Conservation (phyloP, 805 yeast species). For the Candida stauntonica region DNA sequence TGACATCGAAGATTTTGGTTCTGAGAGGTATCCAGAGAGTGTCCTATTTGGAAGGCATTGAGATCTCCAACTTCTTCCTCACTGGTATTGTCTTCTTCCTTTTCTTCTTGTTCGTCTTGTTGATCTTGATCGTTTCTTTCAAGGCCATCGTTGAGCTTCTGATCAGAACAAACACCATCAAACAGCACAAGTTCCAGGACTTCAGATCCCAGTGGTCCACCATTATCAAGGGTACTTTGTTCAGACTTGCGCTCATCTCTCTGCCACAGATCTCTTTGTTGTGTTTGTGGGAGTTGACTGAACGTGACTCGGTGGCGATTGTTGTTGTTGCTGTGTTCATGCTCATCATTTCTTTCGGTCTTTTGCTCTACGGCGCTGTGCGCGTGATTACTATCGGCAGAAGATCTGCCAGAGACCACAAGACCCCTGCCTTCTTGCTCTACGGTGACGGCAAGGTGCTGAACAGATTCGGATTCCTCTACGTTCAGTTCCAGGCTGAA, state of each 20-base stretch:
- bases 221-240: constrained; percentile 85
- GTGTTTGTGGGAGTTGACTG: constrained; percentile 86
- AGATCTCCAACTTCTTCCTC: constrained; percentile 78
- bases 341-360: constrained; percentile 49
- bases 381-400: constrained; percentile 75
- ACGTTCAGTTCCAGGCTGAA: constrained; percentile 86
- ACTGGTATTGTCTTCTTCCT: constrained; percentile 84
- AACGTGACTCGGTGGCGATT: constrained; percentile 77
- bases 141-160: constrained; percentile 66
- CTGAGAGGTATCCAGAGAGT: constrained; percentile 92
- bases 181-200: constrained; percentile 60
- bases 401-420: constrained; percentile 63
- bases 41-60: constrained; percentile 77
- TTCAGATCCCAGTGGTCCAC: constrained; percentile 80
- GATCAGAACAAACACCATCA: constrained; percentile 53
- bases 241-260: constrained; percentile 76
- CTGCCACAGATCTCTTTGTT: constrained; percentile 82
- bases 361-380: constrained; percentile 67
- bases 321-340: constrained; percentile 75
- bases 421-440: constrained; percentile 88
- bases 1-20: constrained; percentile 68
- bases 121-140: constrained; percentile 52
- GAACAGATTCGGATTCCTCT: constrained; percentile 87
- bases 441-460: constrained; percentile 79
- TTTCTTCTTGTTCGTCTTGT: constrained; percentile 63